Evolutionary conservation across 768 basidiomycete genomes (phyloP).

Genomic region (Lanmaoa rubissima): DNA sequence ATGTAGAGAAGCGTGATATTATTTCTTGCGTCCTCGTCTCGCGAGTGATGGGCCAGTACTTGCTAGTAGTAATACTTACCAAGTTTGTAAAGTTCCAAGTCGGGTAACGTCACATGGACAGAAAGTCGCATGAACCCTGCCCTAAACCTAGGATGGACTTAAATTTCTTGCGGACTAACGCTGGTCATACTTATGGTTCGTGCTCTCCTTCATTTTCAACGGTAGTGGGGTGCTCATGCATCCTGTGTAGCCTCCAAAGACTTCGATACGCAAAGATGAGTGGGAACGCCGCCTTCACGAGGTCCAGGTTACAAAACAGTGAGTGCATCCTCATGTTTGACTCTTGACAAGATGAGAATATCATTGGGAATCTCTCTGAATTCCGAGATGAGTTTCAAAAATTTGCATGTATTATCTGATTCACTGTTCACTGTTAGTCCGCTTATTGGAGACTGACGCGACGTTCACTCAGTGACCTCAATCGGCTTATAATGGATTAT

Average conservation of each 20-base stretch:
- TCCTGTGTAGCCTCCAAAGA: slow-evolving; percentile 46
- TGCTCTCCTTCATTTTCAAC: slow-evolving; percentile 8
- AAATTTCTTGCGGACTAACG: slow-evolving; percentile 28
- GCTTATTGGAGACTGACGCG: slow-evolving; percentile 19
- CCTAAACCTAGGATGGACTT: slow-evolving; percentile 37
- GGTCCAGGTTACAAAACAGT: slow-evolving; percentile 86
- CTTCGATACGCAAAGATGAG: slow-evolving; percentile 69
- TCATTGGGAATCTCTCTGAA: slow-evolving; percentile 99
- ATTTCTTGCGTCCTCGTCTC: neutral
- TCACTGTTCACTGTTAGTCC: slow-evolving; percentile 23
- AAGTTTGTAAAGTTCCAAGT: slow-evolving; percentile 6
- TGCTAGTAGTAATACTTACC: neutral
- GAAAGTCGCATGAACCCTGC: slow-evolving; percentile 27
- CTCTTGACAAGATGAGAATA: slow-evolving; percentile 56
- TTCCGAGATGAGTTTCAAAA: slow-evolving; percentile 59
- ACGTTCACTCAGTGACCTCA: slow-evolving; percentile 71
- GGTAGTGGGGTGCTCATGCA: neutral
- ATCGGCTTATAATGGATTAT: slow-evolving; percentile 95
- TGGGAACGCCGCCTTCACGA: slow-evolving; percentile 85
- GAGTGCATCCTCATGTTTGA: slow-evolving; percentile 43
- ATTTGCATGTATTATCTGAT: slow-evolving; percentile 92
- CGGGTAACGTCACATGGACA: neutral
- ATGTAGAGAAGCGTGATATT: neutral
- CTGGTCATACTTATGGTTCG: slow-evolving; percentile 33
- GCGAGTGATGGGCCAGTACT: neutral